Base-by-base conservation (phyloP, 1,284 basidiomycete species). In the Peniophora sp. region DNA sequence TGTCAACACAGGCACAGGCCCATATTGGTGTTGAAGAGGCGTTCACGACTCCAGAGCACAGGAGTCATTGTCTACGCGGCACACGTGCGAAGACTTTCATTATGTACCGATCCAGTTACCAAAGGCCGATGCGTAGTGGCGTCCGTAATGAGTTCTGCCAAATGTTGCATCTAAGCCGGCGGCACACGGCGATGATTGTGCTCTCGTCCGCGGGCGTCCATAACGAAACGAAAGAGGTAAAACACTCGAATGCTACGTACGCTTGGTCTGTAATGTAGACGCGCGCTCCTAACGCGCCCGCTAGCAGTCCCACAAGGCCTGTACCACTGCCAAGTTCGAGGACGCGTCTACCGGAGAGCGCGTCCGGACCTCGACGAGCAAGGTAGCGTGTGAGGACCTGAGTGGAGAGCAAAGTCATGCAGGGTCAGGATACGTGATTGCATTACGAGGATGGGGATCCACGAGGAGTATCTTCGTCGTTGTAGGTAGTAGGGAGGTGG, bases 311-410 rank as follows among this genome's bases (percentile, higher is more conserved):
- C 14, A 95, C 91, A 23, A 97, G 75, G 2, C 94, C 93, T 2
- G 93, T 97, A 0, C 94, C 93, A 60, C 81, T 85, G 1, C 93
- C 93, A 1, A 97, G 76, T 64, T 97, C 93, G 24, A 97, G 63
- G 14, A 95, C 71, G 24, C 62, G 76, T 64, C 75, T 82, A 48
- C 75, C 75, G 24, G 64, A 54, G 14, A 91, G 68, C 47, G 71
- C 72, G 8, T 60, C 58, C 1, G 71, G 63, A 2, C 79, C 79
- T 44, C 76, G 74, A 51, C 78, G 73, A 12, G 80, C 71, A 36
- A 94, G 70, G 64, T 93, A 93, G 44, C 71, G 75, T 3, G 87
- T 79, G 3, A 94, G 72, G 20, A 92, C 84, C 91, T 93, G 59
- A 14, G 37, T 37, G 50, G 51, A 51, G 18, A 52, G 17, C 36